These are phyloP conservation scores for Microglena sp. DNA, from an alignment of 139 green algal species.

Conservation along the genomic window DNA sequence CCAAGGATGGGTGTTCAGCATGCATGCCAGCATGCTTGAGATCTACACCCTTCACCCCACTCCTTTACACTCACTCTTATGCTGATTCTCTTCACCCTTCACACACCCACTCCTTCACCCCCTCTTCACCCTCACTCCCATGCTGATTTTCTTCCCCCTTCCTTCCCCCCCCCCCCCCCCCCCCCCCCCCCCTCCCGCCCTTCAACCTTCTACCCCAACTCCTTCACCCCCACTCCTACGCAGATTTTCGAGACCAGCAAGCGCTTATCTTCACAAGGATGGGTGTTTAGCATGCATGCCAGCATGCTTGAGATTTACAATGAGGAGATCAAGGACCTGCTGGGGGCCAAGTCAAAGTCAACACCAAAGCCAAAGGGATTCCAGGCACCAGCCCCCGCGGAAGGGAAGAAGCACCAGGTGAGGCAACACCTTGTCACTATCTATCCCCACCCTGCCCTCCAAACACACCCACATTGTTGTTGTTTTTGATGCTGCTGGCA, in stretches of 20 bases:
- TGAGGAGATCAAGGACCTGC: constrained; percentile 78
- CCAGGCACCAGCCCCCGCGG: constrained; percentile 12
- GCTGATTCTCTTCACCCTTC: too few relatives aligned
- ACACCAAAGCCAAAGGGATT: constrained; percentile 9
- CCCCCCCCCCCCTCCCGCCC: too few relatives aligned
- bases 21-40: constrained; percentile 84
- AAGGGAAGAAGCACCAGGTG: constrained; percentile 51
- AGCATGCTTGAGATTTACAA: constrained; percentile 97
- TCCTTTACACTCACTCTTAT: too few relatives aligned
- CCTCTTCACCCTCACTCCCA: too few relatives aligned
- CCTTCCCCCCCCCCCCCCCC: too few relatives aligned
- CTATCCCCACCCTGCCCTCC: not conserved
- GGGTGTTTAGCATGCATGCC: constrained; percentile 76
- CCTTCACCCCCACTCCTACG: too few relatives aligned
- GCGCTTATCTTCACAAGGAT: constrained; percentile 48
- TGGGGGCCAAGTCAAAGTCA: constrained; percentile 37
- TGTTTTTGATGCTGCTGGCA: not conserved
- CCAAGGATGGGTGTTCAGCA: constrained; percentile 81
- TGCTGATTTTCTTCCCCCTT: too few relatives aligned
- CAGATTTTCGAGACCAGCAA: constrained; percentile 35
- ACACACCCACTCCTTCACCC: too few relatives aligned
- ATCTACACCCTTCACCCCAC: too few relatives aligned
- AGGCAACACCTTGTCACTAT: not conserved
- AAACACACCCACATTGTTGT: not conserved
- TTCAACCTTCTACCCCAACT: too few relatives aligned